These are phyloP conservation scores for Whalleya microplaca DNA, from an alignment of 2,329 filamentous ascomycete genomes.

Conservation along the genomic window DNA sequence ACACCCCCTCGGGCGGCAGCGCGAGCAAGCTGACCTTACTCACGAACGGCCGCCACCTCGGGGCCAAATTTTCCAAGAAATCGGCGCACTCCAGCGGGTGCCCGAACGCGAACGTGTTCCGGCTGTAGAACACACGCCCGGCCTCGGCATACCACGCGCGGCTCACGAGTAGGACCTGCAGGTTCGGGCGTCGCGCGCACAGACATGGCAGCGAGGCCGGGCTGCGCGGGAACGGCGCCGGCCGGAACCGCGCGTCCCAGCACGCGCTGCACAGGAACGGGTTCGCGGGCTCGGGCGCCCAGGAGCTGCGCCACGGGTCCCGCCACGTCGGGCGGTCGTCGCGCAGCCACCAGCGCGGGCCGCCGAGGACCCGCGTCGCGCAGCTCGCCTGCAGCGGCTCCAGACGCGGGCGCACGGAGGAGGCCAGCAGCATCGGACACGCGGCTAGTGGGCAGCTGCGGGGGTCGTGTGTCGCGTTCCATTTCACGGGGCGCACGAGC, in stretches of 20 bases:
- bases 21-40: constrained; percentile 19
- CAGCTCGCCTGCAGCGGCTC: neutral
- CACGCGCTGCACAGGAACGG: constrained; percentile 14
- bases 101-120: constrained; percentile 21
- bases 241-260: constrained; percentile 1
- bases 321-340: neutral
- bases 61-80: constrained; percentile 7
- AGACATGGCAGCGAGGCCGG: constrained; percentile 16
- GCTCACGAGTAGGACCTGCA: constrained; percentile 19
- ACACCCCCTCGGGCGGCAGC: neutral
- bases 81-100: constrained; percentile 10
- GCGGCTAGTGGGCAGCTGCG: neutral
- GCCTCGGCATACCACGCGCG: constrained; percentile 23
- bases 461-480: constrained; percentile 10
- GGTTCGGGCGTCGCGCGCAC: constrained; percentile 14
- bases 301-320: constrained; percentile 17
- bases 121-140: constrained; percentile 18
- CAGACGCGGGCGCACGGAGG: neutral
- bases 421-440: neutral
- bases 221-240: neutral
- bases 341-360: neutral
- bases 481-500: constrained; percentile 23
- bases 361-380: neutral
- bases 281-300: constrained; percentile 13
- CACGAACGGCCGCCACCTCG: constrained; percentile 10